Conservation (phyloP, 73 alveolate species). For the Tetrahymena malaccensis region DNA sequence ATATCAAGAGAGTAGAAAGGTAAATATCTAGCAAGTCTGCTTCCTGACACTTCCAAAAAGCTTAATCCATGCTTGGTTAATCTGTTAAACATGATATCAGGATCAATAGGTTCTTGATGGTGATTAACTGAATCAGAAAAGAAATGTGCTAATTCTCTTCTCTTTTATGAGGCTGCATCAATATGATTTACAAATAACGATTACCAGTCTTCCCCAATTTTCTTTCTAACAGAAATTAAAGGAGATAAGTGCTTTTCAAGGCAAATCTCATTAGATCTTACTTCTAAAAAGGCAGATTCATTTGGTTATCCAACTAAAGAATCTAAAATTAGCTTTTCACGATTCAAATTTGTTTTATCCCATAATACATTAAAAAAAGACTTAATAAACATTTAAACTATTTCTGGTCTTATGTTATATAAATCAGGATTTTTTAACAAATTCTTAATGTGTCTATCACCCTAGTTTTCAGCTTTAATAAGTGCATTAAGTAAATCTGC, state of each 20-base stretch:
- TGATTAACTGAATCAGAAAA: conserved; percentile 42
- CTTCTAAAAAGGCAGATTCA: conserved; percentile 67
- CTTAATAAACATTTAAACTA: conserved; percentile 42
- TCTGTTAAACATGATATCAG: conserved; percentile 58
- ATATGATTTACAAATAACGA: conserved; percentile 55
- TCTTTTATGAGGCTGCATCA: conserved; percentile 56
- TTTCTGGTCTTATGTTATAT: conserved; percentile 52
- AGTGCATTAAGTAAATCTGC: conserved; percentile 45
- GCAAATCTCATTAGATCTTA: conserved; percentile 58
- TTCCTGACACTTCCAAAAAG: conserved; percentile 65
- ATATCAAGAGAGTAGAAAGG: conserved; percentile 68
- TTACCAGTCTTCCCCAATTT: conserved; percentile 6
- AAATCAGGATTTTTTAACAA: conserved; percentile 52
- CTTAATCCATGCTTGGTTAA: conserved; percentile 63
- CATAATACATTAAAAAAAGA: conserved; percentile 49
- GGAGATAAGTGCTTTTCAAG: conserved; percentile 51
- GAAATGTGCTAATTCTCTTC: conserved; percentile 53
- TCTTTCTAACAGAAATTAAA: conserved; percentile 36
- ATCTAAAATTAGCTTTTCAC: conserved; percentile 47
- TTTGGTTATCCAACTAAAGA: conserved; percentile 63
- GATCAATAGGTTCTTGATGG: conserved; percentile 38
- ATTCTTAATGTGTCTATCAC: conserved; percentile 55
- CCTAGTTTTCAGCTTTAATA: conserved; percentile 56
- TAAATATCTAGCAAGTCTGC: conserved; percentile 50
- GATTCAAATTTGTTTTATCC: conserved; percentile 31